Evolutionary conservation across 306 rosid genomes (phyloP).

Genomic region (Neltuma alba): DNA sequence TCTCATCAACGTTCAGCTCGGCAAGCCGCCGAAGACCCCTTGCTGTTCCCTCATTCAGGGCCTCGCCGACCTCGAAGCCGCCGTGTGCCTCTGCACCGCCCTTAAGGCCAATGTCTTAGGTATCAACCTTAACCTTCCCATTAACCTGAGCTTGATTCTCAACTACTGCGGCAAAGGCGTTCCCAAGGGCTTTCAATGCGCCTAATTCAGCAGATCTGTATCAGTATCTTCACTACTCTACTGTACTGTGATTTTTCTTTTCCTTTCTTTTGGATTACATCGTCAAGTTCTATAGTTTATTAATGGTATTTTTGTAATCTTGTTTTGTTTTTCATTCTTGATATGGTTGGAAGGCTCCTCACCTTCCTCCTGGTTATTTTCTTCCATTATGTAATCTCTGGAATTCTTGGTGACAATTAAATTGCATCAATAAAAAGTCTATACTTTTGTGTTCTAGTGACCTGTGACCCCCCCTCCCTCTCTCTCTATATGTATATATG

Average conservation of each 20-base stretch:
- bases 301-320: not conserved
- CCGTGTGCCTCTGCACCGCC: conserved; percentile 88
- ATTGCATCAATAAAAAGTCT: conserved; percentile 19
- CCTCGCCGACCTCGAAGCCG: conserved; percentile 81
- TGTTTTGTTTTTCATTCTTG: not conserved
- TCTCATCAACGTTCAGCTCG: conserved; percentile 61
- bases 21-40: conserved; percentile 65
- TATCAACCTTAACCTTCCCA: conserved; percentile 60
- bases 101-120: conserved; percentile 70
- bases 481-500: too few species aligned
- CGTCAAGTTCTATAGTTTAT: not conserved
- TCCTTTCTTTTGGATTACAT: not conserved
- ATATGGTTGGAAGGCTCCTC: conserved; percentile 24
- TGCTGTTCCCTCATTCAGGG: conserved; percentile 66
- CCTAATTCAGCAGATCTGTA: conserved; percentile 33
- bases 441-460: not conserved
- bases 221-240: not conserved
- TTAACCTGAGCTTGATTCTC: conserved; percentile 69
- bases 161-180: conserved; percentile 63
- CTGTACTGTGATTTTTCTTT: too few species aligned
- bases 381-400: not conserved
- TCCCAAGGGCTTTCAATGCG: conserved; percentile 62
- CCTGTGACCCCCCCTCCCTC: too few species aligned
- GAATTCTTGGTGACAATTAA: conserved; percentile 15
- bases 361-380: conserved; percentile 9